Evolutionary conservation across 768 basidiomycete species (phyloP).

Genomic region (Amanita jacksonii): DNA sequence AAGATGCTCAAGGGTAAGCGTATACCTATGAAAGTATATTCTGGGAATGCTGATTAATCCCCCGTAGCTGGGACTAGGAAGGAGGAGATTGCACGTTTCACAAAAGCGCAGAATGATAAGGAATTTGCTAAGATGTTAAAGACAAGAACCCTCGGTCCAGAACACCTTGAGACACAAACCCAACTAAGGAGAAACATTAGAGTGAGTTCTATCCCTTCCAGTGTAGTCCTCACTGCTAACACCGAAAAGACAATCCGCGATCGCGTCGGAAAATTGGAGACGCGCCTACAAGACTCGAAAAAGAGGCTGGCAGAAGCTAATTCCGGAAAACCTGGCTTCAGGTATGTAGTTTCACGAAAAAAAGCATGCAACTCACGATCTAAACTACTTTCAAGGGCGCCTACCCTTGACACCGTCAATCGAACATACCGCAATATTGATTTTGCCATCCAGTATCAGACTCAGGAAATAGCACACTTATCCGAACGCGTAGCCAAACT

Average conservation of each 20-base stretch:
- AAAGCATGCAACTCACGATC: slow-evolving; percentile 1
- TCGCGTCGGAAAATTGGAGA: slow-evolving; percentile 73
- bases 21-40: neutral
- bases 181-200: slow-evolving; percentile 63
- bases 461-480: slow-evolving; percentile 41
- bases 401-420: slow-evolving; percentile 77
- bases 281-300: slow-evolving; percentile 58
- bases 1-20: slow-evolving; percentile 56
- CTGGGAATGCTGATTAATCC: neutral
- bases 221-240: neutral
- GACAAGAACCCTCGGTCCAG: slow-evolving; percentile 74
- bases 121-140: slow-evolving; percentile 72
- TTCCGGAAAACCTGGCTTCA: slow-evolving; percentile 50
- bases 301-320: slow-evolving; percentile 55
- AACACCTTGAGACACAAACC: slow-evolving; percentile 76
- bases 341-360: slow-evolving; percentile 32
- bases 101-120: slow-evolving; percentile 67
- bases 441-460: slow-evolving; percentile 53
- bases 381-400: slow-evolving; percentile 41
- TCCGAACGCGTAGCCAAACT: slow-evolving; percentile 44
- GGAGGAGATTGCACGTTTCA: slow-evolving; percentile 77
- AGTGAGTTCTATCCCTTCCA: slow-evolving; percentile 30
- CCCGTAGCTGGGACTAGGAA: slow-evolving; percentile 63
- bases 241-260: slow-evolving; percentile 49
- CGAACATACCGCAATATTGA: slow-evolving; percentile 84